phyloP scores from a whole-genome alignment of 345 rosid genomes.

The Combretum micranthum region DNA sequence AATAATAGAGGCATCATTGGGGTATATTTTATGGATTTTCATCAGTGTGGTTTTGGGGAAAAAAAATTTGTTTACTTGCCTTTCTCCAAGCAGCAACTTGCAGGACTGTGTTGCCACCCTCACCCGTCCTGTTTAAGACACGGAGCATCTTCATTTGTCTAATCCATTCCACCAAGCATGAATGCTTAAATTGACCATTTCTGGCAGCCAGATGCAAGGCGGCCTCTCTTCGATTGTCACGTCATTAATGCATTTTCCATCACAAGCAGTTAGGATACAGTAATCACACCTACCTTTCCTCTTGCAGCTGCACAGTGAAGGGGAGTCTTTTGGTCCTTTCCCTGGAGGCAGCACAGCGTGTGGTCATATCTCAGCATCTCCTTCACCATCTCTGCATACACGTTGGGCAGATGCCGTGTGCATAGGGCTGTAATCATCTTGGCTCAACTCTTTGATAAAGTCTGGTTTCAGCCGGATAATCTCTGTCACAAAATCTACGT shows the following conservation, averaged over 20 bases:
- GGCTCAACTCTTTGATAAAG: slow-evolving; percentile 23
- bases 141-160: slow-evolving; percentile 16
- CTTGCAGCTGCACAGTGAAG: slow-evolving; percentile 29
- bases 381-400: slow-evolving; percentile 25
- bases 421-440: slow-evolving; percentile 33
- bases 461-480: slow-evolving; percentile 24
- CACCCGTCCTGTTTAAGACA: slow-evolving; percentile 32
- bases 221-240: slow-evolving; percentile 28
- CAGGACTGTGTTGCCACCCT: slow-evolving; percentile 32
- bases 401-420: slow-evolving; percentile 38
- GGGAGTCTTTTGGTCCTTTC: slow-evolving; percentile 32
- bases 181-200: slow-evolving; percentile 19
- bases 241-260: slow-evolving; percentile 24
- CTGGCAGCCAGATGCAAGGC: slow-evolving; percentile 37
- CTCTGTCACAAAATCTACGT: slow-evolving; percentile 21
- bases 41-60: background rate
- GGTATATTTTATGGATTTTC: background rate
- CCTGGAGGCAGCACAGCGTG: slow-evolving; percentile 23
- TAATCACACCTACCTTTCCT: slow-evolving; percentile 26
- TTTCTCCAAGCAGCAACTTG: slow-evolving; percentile 39
- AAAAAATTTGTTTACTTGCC: slow-evolving; percentile 10
- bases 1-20: background rate
- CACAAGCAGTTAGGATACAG: slow-evolving; percentile 24
- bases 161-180: slow-evolving; percentile 26
- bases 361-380: slow-evolving; percentile 24